Conservation (phyloP, 345 rosid species). For the Capsella bursapastoris region DNA sequence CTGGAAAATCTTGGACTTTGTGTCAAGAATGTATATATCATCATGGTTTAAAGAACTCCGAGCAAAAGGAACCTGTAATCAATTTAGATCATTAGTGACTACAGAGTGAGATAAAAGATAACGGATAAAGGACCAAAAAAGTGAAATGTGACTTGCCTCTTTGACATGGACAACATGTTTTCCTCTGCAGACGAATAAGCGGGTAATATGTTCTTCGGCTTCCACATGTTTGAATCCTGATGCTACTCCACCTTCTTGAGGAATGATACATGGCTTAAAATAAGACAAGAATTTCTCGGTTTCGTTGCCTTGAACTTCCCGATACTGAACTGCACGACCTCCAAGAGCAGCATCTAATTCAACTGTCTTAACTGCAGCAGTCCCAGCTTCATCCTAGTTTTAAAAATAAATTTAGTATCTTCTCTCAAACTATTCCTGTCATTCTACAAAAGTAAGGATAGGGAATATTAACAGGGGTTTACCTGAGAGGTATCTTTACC, state of each 20-base stretch:
- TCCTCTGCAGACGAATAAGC: slow-evolving; percentile 89
- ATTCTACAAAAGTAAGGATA: neutral
- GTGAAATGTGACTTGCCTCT: slow-evolving; percentile 67
- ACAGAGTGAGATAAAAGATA: slow-evolving; percentile 13
- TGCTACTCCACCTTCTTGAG: slow-evolving; percentile 90
- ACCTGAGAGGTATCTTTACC: slow-evolving; percentile 92
- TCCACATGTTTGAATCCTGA: slow-evolving; percentile 89
- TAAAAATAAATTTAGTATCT: neutral
- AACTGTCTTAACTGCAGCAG: slow-evolving; percentile 93
- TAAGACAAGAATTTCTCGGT: slow-evolving; percentile 91
- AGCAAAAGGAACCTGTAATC: slow-evolving; percentile 81
- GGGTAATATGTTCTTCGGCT: slow-evolving; percentile 79
- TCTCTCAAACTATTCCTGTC: neutral
- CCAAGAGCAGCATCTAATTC: slow-evolving; percentile 99
- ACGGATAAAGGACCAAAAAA: slow-evolving; percentile 1
- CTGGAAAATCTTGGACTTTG: slow-evolving; percentile 88
- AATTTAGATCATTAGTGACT: slow-evolving; percentile 25
- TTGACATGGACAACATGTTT: slow-evolving; percentile 93
- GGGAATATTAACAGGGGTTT: neutral
- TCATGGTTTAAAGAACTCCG: slow-evolving; percentile 96
- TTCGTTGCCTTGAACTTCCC: slow-evolving; percentile 97
- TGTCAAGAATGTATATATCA: slow-evolving; percentile 90
- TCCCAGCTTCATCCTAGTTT: slow-evolving; percentile 90
- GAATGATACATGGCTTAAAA: slow-evolving; percentile 97
- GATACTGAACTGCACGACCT: slow-evolving; percentile 98